These are phyloP conservation scores for Volvox carteri DNA, from an alignment of 163 green algal genomes.

Conservation along the genomic window DNA sequence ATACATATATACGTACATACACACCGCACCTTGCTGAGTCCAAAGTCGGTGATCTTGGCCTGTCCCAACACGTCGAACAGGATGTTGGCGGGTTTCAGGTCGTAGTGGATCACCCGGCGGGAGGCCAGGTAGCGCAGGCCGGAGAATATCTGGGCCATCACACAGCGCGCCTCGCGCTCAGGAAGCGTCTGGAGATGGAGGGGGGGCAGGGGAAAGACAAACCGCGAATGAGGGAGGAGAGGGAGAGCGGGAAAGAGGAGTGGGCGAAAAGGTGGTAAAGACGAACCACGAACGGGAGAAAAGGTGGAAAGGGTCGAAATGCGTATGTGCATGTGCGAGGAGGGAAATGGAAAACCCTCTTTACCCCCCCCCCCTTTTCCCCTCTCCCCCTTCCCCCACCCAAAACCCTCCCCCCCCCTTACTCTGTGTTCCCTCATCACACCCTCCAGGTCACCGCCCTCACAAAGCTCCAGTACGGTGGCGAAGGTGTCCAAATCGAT, in stretches of 20 bases:
- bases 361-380: no score
- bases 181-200: conserved; percentile 77
- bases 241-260: neutral
- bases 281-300: neutral
- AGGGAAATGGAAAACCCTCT: no score
- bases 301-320: neutral
- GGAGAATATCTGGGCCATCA: conserved; percentile 86
- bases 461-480: conserved; percentile 95
- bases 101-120: conserved; percentile 94
- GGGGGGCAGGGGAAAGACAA: neutral
- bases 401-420: no score
- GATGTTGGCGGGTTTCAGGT: conserved; percentile 98
- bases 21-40: conserved; percentile 76
- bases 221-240: neutral
- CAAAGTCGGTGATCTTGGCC: conserved; percentile 96
- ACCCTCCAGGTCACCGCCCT: conserved; percentile 90
- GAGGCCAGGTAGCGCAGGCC: conserved; percentile 52
- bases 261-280: neutral
- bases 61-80: conserved; percentile 91
- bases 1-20: neutral
- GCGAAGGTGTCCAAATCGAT: conserved; percentile 94
- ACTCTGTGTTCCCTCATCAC: conserved; percentile 86
- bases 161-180: conserved; percentile 89
- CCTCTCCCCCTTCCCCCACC: no score
- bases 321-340: no score